Evolutionary conservation across 2,329 filamentous ascomycete species (phyloP).

Genomic region (Biscogniauxia mediterranea): DNA sequence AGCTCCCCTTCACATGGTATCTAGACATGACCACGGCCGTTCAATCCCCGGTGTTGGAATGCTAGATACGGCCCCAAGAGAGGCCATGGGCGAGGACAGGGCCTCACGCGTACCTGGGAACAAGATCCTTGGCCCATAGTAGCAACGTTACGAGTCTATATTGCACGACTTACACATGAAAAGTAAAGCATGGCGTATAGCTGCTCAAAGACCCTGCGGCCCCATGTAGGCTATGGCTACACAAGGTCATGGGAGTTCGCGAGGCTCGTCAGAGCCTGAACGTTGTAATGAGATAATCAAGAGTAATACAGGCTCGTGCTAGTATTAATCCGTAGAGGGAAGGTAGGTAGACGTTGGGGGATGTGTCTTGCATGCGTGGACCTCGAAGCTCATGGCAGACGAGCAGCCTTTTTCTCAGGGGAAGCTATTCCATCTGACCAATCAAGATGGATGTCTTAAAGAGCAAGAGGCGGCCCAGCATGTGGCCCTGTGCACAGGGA

Average conservation of each 20-base stretch:
- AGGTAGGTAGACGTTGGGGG: conserved; percentile 29
- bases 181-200: conserved; percentile 10
- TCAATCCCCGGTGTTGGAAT: background rate
- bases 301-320: conserved; percentile 21
- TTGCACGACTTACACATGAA: conserved; percentile 11
- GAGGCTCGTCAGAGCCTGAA: conserved; percentile 20
- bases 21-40: conserved; percentile 6
- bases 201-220: conserved; percentile 5
- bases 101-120: conserved; percentile 11
- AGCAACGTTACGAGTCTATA: conserved; percentile 29
- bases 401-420: conserved; percentile 24
- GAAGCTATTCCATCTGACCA: conserved; percentile 21
- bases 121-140: conserved; percentile 13
- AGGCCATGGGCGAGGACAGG: conserved; percentile 5
- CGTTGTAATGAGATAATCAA: conserved; percentile 8
- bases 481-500: conserved; percentile 14
- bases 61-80: background rate
- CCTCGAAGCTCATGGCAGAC: conserved; percentile 22
- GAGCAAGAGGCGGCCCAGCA: conserved; percentile 12
- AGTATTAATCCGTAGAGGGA: conserved; percentile 27
- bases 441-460: conserved; percentile 19
- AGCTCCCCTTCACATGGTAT: conserved; percentile 23
- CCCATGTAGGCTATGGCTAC: conserved; percentile 12
- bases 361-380: conserved; percentile 24
- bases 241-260: conserved; percentile 14